A percentile compares a stretch with the other conserved stretches of the same genome.
phyloP scores from a whole-genome alignment of 495 filamentous ascomycete species.

The Penicillium roqueforti region DNA sequence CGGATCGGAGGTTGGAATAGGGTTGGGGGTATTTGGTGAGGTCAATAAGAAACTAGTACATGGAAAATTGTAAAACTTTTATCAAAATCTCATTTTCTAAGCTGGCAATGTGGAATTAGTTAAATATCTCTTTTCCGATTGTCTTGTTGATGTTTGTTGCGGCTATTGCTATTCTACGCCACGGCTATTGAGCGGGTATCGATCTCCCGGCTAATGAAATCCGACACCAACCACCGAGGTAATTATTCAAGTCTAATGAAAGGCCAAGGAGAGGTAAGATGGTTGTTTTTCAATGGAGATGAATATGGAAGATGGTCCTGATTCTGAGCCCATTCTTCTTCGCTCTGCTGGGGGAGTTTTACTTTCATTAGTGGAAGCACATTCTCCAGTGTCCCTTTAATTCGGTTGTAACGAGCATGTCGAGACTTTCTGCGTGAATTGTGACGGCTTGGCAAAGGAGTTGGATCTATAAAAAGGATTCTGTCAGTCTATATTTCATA shows the following conservation, averaged over 20 bases:
- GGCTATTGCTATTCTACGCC: not conserved
- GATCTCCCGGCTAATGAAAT: conserved; percentile 5
- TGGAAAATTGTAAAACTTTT: not conserved
- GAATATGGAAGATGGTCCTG: no score
- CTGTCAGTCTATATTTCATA: no score
- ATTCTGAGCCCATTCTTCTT: no score
- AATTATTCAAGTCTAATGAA: not conserved
- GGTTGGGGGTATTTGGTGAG: not conserved
- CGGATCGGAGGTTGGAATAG: not conserved
- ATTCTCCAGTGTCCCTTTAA: no score
- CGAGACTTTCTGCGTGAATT: no score
- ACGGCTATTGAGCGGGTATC: conserved; percentile 10
- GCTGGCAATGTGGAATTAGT: not conserved
- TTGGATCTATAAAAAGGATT: no score
- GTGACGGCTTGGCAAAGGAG: no score
- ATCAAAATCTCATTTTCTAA: not conserved
- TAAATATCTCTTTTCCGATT: not conserved
- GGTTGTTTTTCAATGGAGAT: no score
- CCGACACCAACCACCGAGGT: not conserved
- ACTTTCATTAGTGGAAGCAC: no score
- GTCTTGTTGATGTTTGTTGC: not conserved
- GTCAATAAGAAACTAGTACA: not conserved
- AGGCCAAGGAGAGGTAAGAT: not conserved
- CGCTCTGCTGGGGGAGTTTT: no score
- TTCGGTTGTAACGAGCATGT: no score